These are phyloP conservation scores for Globisporangium orthogonon DNA, from an alignment of 352 stramenopile species.

Conservation along the genomic window DNA sequence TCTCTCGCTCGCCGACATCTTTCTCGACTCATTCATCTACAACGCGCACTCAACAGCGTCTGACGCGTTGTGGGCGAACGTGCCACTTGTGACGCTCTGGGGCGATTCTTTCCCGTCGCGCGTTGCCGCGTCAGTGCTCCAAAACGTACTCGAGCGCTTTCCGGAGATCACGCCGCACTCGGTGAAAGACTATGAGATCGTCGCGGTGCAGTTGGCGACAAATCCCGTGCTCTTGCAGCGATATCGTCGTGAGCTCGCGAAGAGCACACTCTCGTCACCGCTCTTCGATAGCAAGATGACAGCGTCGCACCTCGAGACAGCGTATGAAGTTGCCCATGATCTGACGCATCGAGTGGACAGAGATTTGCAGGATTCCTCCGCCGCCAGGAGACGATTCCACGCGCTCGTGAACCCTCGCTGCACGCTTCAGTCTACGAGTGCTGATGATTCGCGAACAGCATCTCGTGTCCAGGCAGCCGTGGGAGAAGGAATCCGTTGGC, in stretches of 20 bases:
- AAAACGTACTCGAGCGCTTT: slow-evolving; percentile 20
- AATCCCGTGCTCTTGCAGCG: slow-evolving; percentile 12
- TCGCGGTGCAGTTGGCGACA: slow-evolving; percentile 45
- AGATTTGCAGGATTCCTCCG: neutral
- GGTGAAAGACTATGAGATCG: slow-evolving; percentile 63
- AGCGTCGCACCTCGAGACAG: slow-evolving; percentile 52
- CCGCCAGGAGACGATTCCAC: slow-evolving; percentile 19
- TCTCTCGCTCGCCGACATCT: slow-evolving; percentile 82
- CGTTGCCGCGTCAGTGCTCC: slow-evolving; percentile 55
- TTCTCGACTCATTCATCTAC: slow-evolving; percentile 94
- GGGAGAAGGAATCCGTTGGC: slow-evolving; percentile 19
- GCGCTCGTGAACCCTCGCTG: slow-evolving; percentile 22
- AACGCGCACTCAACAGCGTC: slow-evolving; percentile 93
- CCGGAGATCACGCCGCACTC: slow-evolving; percentile 36
- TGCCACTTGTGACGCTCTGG: slow-evolving; percentile 89
- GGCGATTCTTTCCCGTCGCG: slow-evolving; percentile 67
- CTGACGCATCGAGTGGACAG: slow-evolving; percentile 23
- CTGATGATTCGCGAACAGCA: slow-evolving; percentile 1
- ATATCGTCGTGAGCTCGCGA: slow-evolving; percentile 27
- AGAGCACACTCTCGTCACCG: slow-evolving; percentile 27
- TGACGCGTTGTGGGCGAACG: slow-evolving; percentile 84
- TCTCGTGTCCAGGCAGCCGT: slow-evolving; percentile 14
- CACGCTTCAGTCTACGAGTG: too few relatives aligned
- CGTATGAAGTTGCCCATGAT: slow-evolving; percentile 64
- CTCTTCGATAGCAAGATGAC: slow-evolving; percentile 73